phyloP scores from a whole-genome alignment of 495 filamentous ascomycete genomes.

The Cladorrhinum samala region DNA sequence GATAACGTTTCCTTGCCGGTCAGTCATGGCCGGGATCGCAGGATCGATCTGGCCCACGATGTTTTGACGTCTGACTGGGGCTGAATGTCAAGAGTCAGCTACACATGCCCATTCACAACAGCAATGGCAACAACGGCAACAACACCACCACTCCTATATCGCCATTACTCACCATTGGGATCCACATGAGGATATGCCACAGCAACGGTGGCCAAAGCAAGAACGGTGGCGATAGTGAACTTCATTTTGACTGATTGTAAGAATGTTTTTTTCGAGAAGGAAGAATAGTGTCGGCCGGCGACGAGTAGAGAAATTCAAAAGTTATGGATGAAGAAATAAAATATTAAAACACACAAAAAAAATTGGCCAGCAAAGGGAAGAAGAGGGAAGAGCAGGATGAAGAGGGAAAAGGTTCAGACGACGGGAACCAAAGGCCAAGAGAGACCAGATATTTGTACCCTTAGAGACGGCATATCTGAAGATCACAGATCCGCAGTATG shows the following conservation, averaged over 20 bases:
- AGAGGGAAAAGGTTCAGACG: constrained; percentile 10
- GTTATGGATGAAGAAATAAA: not conserved
- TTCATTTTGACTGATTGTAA: constrained; percentile 44
- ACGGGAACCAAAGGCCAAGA: constrained; percentile 9
- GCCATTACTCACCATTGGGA: constrained; percentile 26
- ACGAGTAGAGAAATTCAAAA: constrained; percentile 15
- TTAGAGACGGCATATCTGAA: not conserved
- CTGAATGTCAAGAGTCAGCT: constrained; percentile 6
- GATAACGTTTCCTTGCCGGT: constrained; percentile 32
- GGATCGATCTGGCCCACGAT: constrained; percentile 22
- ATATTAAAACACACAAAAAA: constrained; percentile 12
- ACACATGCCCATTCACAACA: too few species aligned
- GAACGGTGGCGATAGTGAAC: constrained; percentile 39
- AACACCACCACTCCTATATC: not conserved
- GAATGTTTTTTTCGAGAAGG: constrained; percentile 11
- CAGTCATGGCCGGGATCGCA: constrained; percentile 32
- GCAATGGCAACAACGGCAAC: too few species aligned
- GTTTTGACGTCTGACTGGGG: constrained; percentile 22
- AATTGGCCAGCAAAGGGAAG: constrained; percentile 20
- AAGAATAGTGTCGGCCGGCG: constrained; percentile 25
- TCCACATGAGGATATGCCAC: constrained; percentile 31
- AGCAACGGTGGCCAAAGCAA: constrained; percentile 43
- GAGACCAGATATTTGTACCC: constrained; percentile 33
- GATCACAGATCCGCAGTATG: too few species aligned
- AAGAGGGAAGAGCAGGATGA: constrained; percentile 17